Evolutionary conservation across 371 early-diverging fungal species (phyloP).

Genomic region (Neoconidiobolus thromboides): DNA sequence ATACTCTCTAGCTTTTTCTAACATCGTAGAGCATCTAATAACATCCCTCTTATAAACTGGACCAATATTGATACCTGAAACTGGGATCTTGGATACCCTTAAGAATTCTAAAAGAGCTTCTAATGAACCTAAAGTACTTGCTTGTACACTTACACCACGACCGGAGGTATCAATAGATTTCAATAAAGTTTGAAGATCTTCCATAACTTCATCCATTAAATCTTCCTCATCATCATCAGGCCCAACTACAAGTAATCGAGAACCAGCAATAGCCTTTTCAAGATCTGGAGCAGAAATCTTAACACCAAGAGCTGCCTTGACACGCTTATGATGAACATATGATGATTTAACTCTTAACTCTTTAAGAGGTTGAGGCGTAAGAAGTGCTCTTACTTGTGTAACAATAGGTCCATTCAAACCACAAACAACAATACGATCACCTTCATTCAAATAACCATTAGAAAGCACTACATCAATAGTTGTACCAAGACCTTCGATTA

Average conservation of each 20-base stretch:
- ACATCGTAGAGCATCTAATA: constrained; percentile 81
- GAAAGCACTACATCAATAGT: constrained; percentile 98
- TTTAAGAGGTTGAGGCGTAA: constrained; percentile 97
- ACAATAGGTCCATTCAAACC: constrained; percentile 96
- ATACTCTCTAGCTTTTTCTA: constrained; percentile 70
- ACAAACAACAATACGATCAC: constrained; percentile 94
- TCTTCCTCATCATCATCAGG: constrained; percentile 95
- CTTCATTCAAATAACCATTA: constrained; percentile 94
- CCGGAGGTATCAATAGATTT: constrained; percentile 70
- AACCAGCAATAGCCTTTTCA: constrained; percentile 98
- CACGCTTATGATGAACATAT: constrained; percentile 91
- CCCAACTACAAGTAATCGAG: constrained; percentile 81
- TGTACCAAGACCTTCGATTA: constrained; percentile 98
- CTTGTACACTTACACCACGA: constrained; percentile 97
- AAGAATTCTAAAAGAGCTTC: constrained; percentile 98
- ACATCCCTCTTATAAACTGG: constrained; percentile 98
- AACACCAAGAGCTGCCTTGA: constrained; percentile 97
- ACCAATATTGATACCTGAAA: constrained; percentile 95
- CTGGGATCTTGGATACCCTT: constrained; percentile 86
- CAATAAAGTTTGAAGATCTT: constrained; percentile 59
- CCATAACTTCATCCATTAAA: constrained; percentile 83
- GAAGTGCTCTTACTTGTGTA: constrained; percentile 83
- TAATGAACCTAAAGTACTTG: constrained; percentile 97
- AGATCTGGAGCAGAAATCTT: constrained; percentile 94
- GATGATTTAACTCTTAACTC: constrained; percentile 95